Evolutionary conservation across 2,329 filamentous ascomycete genomes (phyloP), one percentile per base, ranked within the genome.

Genomic region (Aspergillus thermomutatus): DNA sequence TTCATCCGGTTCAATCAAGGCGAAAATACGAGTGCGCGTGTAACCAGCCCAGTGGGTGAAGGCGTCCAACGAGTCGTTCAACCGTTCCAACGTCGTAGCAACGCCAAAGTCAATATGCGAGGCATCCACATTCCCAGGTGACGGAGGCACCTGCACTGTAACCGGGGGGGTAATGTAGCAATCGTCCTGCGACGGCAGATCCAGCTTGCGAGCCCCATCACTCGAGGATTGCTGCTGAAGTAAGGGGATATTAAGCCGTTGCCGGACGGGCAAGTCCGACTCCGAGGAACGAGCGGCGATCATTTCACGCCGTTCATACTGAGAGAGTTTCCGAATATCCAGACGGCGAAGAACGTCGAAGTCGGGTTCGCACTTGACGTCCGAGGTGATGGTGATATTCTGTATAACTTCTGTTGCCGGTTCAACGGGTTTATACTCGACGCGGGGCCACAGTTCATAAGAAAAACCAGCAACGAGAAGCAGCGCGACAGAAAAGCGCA

Each of bases 31-130:
- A 3, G 81, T 78, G 11, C 77, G 76, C 0, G 81, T 80, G 43
- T 78, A 74, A 2, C 78, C 73, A 1, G 85, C 77, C 84, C 83
- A 87, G 60, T 83, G 82, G 14, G 78, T 71, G 55, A 86, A 83
- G 17, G 79, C 74, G 10, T 77, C 70, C 37, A 85, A 70, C 0
- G 83, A 82, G 6, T 77, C 75, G 41, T 77, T 70, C 54, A 86
- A 69, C 34, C 84, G 78, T 26, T 77, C 74, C 31, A 80, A 73
- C 7, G 75, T 79, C 23, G 83, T 85, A 0, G 83, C 82, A 4
- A 86, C 77, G 54, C 83, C 84, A 58, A 87, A 86, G 55, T 83
- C 69, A 47, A 85, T 76, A 52, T 85, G 77, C 4, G 74, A 72
- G 0, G 76, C 72, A 60, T 83, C 82, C 8, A 75, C 74, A 28